These are phyloP conservation scores for Porogramme epimiltina DNA, from an alignment of 1,284 basidiomycete species.

Conservation along the genomic window DNA sequence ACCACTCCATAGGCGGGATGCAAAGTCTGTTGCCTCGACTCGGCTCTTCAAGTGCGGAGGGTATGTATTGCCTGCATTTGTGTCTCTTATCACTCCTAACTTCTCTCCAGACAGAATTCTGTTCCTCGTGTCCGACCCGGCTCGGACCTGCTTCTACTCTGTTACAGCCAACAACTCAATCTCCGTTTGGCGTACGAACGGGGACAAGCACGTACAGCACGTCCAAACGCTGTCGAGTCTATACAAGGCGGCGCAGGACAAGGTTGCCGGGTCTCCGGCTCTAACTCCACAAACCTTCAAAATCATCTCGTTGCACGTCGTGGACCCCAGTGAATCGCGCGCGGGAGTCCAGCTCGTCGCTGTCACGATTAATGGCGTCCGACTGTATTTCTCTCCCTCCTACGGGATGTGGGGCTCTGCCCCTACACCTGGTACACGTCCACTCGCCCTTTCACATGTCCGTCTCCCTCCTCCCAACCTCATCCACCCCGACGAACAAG, in stretches of 20 bases:
- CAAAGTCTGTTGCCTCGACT: slow-evolving; percentile 74
- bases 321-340: slow-evolving; percentile 64
- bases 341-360: slow-evolving; percentile 76
- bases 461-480: slow-evolving; percentile 78
- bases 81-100: slow-evolving; percentile 6
- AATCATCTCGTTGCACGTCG: slow-evolving; percentile 64
- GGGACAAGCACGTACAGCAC: slow-evolving; percentile 66
- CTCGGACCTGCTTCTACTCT: slow-evolving; percentile 75
- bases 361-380: slow-evolving; percentile 76
- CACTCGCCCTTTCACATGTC: slow-evolving; percentile 73
- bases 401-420: slow-evolving; percentile 46
- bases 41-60: slow-evolving; percentile 58
- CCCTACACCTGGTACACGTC: slow-evolving; percentile 41
- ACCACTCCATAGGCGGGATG: slow-evolving; percentile 78
- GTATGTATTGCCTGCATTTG: slow-evolving; percentile 36
- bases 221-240: slow-evolving; percentile 69
- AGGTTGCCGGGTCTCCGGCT: slow-evolving; percentile 71
- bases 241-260: slow-evolving; percentile 73
- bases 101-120: slow-evolving; percentile 63
- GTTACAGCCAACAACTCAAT: slow-evolving; percentile 72
- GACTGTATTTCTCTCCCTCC: slow-evolving; percentile 77
- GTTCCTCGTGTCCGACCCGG: slow-evolving; percentile 64
- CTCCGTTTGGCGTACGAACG: slow-evolving; percentile 62
- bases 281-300: slow-evolving; percentile 69
- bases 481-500: slow-evolving; percentile 73